Conservation (phyloP, 345 rosid genomes). For the Arabidopsis arenosa region DNA sequence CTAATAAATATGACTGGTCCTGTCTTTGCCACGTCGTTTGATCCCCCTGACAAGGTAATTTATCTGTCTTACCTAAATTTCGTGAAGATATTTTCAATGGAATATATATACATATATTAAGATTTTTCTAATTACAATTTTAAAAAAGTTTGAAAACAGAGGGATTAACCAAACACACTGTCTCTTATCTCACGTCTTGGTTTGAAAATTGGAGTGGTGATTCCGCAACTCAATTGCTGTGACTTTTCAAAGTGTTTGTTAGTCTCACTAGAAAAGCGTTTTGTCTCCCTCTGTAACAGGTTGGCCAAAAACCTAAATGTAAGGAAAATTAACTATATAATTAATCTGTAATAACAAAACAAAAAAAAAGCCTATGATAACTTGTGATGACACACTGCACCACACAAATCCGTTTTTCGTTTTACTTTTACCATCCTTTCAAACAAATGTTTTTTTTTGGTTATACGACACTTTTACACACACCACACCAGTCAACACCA, state of each 20-base stretch:
- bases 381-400: too few species aligned
- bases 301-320: too few species aligned
- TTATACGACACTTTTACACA: neutral
- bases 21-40: constrained; percentile 23
- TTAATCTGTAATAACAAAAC: too few species aligned
- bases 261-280: neutral
- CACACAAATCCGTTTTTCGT: too few species aligned
- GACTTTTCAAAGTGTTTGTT: neutral
- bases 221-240: neutral
- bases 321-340: too few species aligned
- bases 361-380: too few species aligned
- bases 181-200: neutral
- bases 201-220: neutral
- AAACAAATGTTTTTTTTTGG: too few species aligned
- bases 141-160: neutral
- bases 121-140: too few species aligned
- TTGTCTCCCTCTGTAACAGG: neutral
- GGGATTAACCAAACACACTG: neutral
- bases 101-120: neutral
- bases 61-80: constrained; percentile 15
- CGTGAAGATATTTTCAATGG: neutral
- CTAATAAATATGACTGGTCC: constrained; percentile 9
- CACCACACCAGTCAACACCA: constrained; percentile 16
- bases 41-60: constrained; percentile 8
- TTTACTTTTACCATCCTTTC: too few species aligned